Evolutionary conservation across 1,284 basidiomycete genomes (phyloP), one percentile per base, ranked within the genome.

Genomic region (Neonothopanus nambi): DNA sequence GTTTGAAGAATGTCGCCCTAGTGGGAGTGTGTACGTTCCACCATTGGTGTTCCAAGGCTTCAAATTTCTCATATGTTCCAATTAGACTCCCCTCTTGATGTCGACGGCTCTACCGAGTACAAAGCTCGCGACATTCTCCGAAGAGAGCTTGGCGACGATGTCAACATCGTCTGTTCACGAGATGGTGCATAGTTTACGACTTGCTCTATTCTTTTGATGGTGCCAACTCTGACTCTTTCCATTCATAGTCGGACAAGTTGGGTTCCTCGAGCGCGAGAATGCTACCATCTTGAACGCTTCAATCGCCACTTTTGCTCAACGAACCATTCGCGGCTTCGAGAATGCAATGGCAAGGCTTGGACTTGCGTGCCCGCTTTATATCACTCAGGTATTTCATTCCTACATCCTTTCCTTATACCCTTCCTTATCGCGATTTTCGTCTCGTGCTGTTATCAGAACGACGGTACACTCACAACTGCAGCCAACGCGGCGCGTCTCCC

Each of bases 231-330:
- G 39, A n/a, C 45, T 21, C 15, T 38, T 37, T 33, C 33, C 39
- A 12, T 8, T 33, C 43, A 2, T 51, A 79, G 77, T 80, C 30
- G 76, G 74, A 5, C 74, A 76, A 54, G 65, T 79, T 51, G 80
- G 81, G 21, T 69, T 83, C 38, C 66, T 83, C 13, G 79, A 82
- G 59, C 72, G 81, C 23, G 82, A 84, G 61, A 83, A 83, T 56
- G 82, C 82, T 1, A 70, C 78, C 1, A 82, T 84, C 48, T 70
- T 84, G 43, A 84, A 84, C 60, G 79, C 80, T 1, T 78, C 80
- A 0, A 77, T 84, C 48, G 69, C 78, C 11, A 63, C 71, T 3
- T 83, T 79, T 57, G 81, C 81, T 1, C 71, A 72, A 33, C 67
- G 66, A 12, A 81, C 81, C 1, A 77, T 83, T 33, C 63, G 66